Base-by-base conservation (phyloP, 192 early-diverging fungal genomes). In the Allomyces arbusculus region DNA sequence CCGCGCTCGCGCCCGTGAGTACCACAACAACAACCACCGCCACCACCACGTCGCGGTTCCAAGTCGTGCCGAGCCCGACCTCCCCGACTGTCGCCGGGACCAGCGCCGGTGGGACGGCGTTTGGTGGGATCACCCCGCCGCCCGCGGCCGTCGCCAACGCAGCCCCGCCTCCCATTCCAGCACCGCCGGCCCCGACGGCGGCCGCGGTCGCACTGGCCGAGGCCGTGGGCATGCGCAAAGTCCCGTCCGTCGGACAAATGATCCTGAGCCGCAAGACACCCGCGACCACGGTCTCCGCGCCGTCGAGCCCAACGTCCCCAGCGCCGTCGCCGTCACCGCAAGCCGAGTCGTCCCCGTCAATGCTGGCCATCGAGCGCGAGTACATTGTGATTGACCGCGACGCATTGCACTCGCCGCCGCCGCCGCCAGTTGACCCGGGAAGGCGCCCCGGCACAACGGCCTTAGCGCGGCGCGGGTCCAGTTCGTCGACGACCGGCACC, bases 341-440 rank as follows among this genome's bases (percentile, higher is more conserved):
- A 66, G 62, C 55, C 8, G 50, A 44, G 23, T 61, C 33, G 23
- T 28, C 10, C 62, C 68, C 33, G 68, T 66, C 16, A 76, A 79
- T 67, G 64, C 79, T 66, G 67, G 74, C 83, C 1, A 62, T 80
- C 7, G 83, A 81, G 64, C 80, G 79, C 62, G 88, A 87, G 66
- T 90, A 87, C 68, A 87, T 90, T 24, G 80, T 90, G 5, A 72
- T 90, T 20, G 86, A 89, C 63, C 16, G 50, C 50, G 50, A 20
- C 50, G 50, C 50, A 6, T 16, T 58, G 50, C 16, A n/a, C 5
- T 20, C 20, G 12, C 16, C 50, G 16, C 16, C 50, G 50, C 16
- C 50, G 50, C n/a, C n/a, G n/a, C n/a, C n/a, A n/a, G n/a, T n/a
- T n/a, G 50, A 14, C 16, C 50, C 16, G 16, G 50, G 50, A 2